These are phyloP conservation scores for Thielaviopsis musarum DNA, from an alignment of 2,329 filamentous ascomycete genomes.

Conservation along the genomic window DNA sequence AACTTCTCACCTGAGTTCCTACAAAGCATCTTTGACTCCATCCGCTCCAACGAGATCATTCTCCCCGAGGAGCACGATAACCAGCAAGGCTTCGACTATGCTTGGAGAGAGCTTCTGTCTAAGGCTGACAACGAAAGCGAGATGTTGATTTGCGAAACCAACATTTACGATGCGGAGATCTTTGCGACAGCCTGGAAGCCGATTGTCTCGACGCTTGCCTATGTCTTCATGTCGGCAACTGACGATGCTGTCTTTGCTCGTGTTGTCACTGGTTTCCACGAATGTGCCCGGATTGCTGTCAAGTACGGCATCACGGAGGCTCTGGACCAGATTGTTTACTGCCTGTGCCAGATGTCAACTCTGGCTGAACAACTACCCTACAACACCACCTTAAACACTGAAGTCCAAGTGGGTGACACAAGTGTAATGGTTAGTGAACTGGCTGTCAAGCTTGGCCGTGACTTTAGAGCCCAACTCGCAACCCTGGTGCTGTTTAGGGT, in stretches of 20 bases:
- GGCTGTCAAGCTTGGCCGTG: constrained; percentile 84
- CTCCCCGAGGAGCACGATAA: constrained; percentile 95
- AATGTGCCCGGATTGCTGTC: constrained; percentile 83
- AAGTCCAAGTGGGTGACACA: constrained; percentile 80
- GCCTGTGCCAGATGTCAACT: constrained; percentile 78
- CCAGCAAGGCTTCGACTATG: constrained; percentile 89
- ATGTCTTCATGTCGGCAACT: constrained; percentile 97
- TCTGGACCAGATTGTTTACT: constrained; percentile 83
- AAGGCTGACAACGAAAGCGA: constrained; percentile 65
- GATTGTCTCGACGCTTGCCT: constrained; percentile 84
- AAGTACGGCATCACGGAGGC: constrained; percentile 71
- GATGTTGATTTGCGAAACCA: constrained; percentile 69
- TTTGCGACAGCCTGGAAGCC: constrained; percentile 93
- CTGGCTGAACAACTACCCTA: constrained; percentile 59
- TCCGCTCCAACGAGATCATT: constrained; percentile 88
- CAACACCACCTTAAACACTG: constrained; percentile 82
- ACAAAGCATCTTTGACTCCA: constrained; percentile 74
- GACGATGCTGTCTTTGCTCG: constrained; percentile 91
- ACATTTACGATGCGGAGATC: constrained; percentile 94
- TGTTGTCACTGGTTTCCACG: constrained; percentile 86
- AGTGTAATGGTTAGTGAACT: constrained; percentile 98
- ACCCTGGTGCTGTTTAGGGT: constrained; percentile 92
- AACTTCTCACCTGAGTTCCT: constrained; percentile 77
- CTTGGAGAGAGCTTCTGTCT: constrained; percentile 83
- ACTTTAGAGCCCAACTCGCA: constrained; percentile 84